Evolutionary conservation across 1,139 yeast genomes (phyloP), one percentile per base, ranked within the genome.

Genomic region (Saccharomycopsis crataegensis): DNA sequence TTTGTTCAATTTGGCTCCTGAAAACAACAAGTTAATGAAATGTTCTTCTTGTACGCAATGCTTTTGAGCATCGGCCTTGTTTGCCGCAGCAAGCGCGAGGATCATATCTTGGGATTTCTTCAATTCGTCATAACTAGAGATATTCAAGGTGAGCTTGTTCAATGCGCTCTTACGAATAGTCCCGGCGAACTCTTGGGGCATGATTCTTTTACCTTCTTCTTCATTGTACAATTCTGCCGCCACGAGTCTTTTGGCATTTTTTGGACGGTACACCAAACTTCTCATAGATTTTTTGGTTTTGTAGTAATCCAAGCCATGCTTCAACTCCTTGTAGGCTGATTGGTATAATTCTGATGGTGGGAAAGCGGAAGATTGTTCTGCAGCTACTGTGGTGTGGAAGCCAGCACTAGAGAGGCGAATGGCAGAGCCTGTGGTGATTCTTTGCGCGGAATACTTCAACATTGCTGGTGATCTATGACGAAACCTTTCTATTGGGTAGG

Each of bases 141-240:
- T 59, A 2, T 65, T 56, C 14, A 64, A 58, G 48, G 75, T 65
- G 48, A 73, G 65, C 22, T 65, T 62, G 12, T 60, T 62, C 37
- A 75, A 62, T 28, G 67, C 67, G 6, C 44, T 41, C 59, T 55
- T 34, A 62, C 63, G 2, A 74, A 64, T 33, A 76, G 73, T 1
- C 68, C 62, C n/a, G 62, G 64, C 48, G 71, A 52, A 70, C 1
- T 57, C 58, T 33, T 67, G 61, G 22, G 80, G 78, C 8, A 64
- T 60, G 12, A 74, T 57, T 44, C 75, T 74, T 42, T 66, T 59
- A 43, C 74, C 73, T 0, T 69, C 65, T 1, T 62, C 65, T 12
- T 70, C 67, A 57, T 75, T 77, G 58, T 76, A 74, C 53, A 82
- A 66, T 62, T 83, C 86, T 66, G 80, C 78, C 9, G 83, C 75